Conservation (phyloP, 2,329 filamentous ascomycete genomes). For the Arthrocladium fulminans region DNA sequence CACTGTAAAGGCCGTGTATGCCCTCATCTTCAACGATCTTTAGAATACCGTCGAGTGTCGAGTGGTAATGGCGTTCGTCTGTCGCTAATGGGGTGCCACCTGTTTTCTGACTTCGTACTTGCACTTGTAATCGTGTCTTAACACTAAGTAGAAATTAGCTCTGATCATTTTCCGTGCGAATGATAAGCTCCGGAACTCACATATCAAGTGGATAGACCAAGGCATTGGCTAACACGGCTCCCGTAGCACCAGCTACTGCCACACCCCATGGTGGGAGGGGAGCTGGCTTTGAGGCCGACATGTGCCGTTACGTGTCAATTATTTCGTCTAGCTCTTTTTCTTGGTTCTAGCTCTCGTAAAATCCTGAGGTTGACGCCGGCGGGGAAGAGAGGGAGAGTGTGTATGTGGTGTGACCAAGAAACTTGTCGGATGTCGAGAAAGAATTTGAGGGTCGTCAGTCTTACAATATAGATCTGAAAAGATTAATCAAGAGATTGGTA, state of each 20-base stretch:
- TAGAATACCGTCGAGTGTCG: constrained; percentile 76
- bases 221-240: constrained; percentile 88
- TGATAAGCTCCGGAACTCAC: constrained; percentile 45
- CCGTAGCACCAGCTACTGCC: constrained; percentile 83
- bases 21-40: constrained; percentile 80
- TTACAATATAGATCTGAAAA: not conserved
- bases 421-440: no score
- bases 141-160: constrained; percentile 49
- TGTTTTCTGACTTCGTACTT: constrained; percentile 57
- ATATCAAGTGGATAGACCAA: constrained; percentile 95
- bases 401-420: no score
- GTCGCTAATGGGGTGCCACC: constrained; percentile 38
- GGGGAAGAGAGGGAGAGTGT: no score
- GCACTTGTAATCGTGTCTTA: constrained; percentile 92
- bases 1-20: constrained; percentile 72
- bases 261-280: constrained; percentile 83
- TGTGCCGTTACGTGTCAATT: not conserved
- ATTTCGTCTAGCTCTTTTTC: no score
- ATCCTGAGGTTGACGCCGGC: no score
- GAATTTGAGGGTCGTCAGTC: no score
- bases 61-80: constrained; percentile 66
- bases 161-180: not conserved
- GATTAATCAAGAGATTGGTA: no score
- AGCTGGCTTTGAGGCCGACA: constrained; percentile 30
- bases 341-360: no score